Evolutionary conservation across 768 basidiomycete species (phyloP), one percentile per base, ranked within the genome.

Genomic region (Boletus rufocinnamomeus): DNA sequence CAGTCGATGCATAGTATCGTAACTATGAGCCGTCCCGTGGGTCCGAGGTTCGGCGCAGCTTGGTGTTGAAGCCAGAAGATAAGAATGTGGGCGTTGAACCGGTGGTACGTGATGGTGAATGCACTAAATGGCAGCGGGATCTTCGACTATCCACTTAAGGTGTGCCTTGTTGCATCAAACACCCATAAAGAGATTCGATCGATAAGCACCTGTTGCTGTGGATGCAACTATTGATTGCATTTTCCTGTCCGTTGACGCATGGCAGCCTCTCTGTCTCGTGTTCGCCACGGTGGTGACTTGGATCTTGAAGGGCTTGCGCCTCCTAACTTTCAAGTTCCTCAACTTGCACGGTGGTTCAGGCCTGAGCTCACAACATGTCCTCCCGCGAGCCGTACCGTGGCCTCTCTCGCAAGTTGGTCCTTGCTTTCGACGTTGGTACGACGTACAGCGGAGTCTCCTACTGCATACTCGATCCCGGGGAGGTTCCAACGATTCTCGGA

Each of bases 341-440:
- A 8, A 21, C 37, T 49, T 21, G n/a, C 38, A 50, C 43, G 35
- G 25, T 8, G n/a, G n/a, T n/a, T n/a, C n/a, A n/a, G 35, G 52
- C 35, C 25, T 44, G 25, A 52, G 6, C 34, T 8, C 40, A 23
- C 57, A 61, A 21, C 57, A 75, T 75, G 75, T 5, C 63, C 4
- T n/a, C n/a, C n/a, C n/a, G n/a, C n/a, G n/a, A n/a, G n/a, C 50
- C 69, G 1, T 82, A 76, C 59, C 52, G 63, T 19, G 81, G 81
- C 4, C 57, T 55, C 0, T 60, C 63, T n/a, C 73, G 79, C 60
- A 80, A 79, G 54, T 57, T 80, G 1, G 75, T 80, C 0, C 61
- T 80, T 14, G 78, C 77, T 11, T 76, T 80, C 40, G 79, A 80
- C 59, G 72, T 79, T 2, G 78, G 78, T 17, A 78, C 78, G 0